phyloP scores from a whole-genome alignment of 2,329 filamentous ascomycete species.

The Nothopassalora personata region DNA sequence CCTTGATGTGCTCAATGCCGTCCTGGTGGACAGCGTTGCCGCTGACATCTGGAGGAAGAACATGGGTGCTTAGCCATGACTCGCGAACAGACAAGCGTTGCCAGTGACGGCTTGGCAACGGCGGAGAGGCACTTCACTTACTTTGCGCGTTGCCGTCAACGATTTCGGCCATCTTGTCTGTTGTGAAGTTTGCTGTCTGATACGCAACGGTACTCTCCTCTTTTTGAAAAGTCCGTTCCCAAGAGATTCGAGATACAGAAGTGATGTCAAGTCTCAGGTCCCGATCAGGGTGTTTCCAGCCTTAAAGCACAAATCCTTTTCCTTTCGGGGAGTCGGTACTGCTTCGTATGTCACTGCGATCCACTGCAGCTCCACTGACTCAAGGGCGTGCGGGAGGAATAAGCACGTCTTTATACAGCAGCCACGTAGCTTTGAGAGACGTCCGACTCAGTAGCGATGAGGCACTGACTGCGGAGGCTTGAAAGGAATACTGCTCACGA shows the following conservation, averaged over 20 bases:
- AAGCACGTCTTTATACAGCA: not conserved
- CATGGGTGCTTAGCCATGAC: not conserved
- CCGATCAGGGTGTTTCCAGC: not conserved
- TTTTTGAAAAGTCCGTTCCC: not conserved
- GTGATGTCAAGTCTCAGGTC: not conserved
- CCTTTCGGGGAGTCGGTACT: not conserved
- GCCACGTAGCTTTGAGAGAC: not conserved
- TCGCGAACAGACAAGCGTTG: not conserved
- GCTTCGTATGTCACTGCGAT: not conserved
- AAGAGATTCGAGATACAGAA: not conserved
- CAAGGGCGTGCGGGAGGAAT: not conserved
- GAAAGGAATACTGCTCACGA: not conserved
- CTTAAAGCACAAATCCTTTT: not conserved
- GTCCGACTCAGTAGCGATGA: not conserved
- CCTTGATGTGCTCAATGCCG: constrained; percentile 22
- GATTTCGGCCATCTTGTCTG: not conserved
- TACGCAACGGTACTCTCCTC: not conserved
- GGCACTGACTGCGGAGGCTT: not conserved
- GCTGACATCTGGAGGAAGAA: not conserved
- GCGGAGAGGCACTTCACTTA: not conserved
- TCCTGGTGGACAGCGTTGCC: constrained; percentile 16
- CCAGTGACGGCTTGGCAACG: not conserved
- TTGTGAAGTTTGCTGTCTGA: not conserved
- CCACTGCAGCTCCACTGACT: constrained; percentile 3
- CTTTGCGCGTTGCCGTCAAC: not conserved